phyloP scores from a whole-genome alignment of 768 basidiomycete genomes.

The Serendipita vermifera region DNA sequence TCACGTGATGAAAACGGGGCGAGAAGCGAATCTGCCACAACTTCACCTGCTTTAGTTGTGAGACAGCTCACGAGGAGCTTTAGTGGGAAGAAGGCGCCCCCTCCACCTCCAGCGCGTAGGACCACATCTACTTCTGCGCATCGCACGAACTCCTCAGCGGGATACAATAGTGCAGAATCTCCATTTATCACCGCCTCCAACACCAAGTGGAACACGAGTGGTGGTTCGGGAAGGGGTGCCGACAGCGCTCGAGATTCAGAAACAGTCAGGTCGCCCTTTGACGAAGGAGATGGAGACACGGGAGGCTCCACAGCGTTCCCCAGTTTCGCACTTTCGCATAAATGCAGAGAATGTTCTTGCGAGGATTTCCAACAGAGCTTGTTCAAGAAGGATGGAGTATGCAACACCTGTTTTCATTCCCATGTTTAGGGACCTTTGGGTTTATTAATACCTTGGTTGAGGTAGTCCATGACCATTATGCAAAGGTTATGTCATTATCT shows the following conservation, averaged over 20 bases:
- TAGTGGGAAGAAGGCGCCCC: slow-evolving; percentile 39
- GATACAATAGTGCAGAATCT: slow-evolving; percentile 21
- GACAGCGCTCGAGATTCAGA: too few relatives aligned
- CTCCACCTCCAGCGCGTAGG: slow-evolving; percentile 60
- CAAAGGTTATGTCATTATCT: too few relatives aligned
- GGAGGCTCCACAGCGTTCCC: slow-evolving; percentile 53
- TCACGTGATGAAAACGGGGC: slow-evolving; percentile 7
- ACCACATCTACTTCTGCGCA: too few relatives aligned
- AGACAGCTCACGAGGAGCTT: not conserved
- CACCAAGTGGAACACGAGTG: slow-evolving; percentile 16
- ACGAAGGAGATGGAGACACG: slow-evolving; percentile 21
- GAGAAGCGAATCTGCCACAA: slow-evolving; percentile 6
- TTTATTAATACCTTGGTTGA: too few relatives aligned
- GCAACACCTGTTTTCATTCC: slow-evolving; percentile 48
- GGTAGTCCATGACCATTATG: too few relatives aligned
- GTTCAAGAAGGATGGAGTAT: slow-evolving; percentile 51
- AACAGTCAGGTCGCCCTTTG: slow-evolving; percentile 27
- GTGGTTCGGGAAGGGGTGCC: slow-evolving; percentile 20
- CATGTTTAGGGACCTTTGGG: too few relatives aligned
- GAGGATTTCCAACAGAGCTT: slow-evolving; percentile 50
- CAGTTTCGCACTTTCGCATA: slow-evolving; percentile 24
- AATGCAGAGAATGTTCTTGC: slow-evolving; percentile 28
- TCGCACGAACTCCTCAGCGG: slow-evolving; percentile 25
- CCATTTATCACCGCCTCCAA: slow-evolving; percentile 18
- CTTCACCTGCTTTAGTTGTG: slow-evolving; percentile 14